Conservation (phyloP, 192 early-diverging fungal genomes). For the Coemansia sp. region DNA sequence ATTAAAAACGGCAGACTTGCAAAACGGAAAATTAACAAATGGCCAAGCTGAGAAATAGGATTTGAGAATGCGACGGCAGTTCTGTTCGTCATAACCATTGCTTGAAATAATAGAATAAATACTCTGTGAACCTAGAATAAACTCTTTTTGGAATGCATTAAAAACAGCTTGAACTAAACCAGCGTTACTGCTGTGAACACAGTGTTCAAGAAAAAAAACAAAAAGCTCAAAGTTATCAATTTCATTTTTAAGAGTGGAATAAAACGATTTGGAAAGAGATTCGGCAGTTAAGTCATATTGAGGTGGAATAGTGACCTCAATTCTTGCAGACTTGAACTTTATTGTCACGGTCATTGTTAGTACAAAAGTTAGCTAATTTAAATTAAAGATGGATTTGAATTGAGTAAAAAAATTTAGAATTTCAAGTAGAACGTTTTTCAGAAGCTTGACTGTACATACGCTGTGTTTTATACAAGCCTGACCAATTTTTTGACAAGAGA, state of each 20-base stretch:
- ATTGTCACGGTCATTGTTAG: too few species aligned
- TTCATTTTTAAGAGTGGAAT: too few species aligned
- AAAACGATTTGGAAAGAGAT: background rate
- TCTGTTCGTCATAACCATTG: background rate
- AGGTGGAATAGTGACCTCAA: too few species aligned
- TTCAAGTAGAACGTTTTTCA: too few species aligned
- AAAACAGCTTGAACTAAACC: background rate
- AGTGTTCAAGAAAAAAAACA: background rate
- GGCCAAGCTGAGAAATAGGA: background rate
- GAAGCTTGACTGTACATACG: too few species aligned
- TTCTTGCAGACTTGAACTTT: too few species aligned
- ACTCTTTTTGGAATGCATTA: background rate
- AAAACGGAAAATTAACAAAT: conserved; percentile 12
- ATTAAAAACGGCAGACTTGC: conserved; percentile 40
- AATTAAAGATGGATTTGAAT: background rate
- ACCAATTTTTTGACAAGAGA: background rate
- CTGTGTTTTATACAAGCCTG: too few species aligned
- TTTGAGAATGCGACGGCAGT: background rate
- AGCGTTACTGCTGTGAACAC: background rate
- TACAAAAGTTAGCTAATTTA: background rate
- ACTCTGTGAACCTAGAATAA: background rate
- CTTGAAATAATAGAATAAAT: background rate
- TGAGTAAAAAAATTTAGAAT: background rate
- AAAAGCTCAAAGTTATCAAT: background rate
- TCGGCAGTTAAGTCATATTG: too few species aligned